A percentile compares a stretch with the other conserved stretches of the same genome.
Evolutionary conservation across 192 early-diverging fungal genomes (phyloP).

Genomic region (Backusella luteola): DNA sequence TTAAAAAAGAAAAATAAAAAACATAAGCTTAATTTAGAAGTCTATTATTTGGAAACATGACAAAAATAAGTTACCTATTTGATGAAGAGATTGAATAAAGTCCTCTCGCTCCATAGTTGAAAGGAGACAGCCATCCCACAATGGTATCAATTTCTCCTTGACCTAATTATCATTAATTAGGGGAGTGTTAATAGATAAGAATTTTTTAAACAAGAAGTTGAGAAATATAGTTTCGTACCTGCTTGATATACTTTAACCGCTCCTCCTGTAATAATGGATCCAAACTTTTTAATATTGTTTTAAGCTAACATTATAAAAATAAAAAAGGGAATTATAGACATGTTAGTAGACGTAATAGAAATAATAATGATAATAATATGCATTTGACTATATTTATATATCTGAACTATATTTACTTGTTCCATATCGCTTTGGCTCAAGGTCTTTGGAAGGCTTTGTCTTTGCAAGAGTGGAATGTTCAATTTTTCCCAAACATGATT

Average conservation of each 20-base stretch:
- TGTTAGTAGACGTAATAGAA: not conserved
- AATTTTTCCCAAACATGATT: slow-evolving; percentile 32
- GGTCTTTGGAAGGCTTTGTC: slow-evolving; percentile 5
- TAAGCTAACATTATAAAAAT: slow-evolving; percentile 3
- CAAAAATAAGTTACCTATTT: slow-evolving; percentile 29
- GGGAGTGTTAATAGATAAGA: slow-evolving; percentile 17
- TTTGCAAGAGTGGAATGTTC: slow-evolving; percentile 9
- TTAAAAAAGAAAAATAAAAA: not conserved
- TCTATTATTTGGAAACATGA: not conserved
- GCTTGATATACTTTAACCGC: not conserved
- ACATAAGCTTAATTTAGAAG: not conserved
- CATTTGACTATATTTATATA: not conserved
- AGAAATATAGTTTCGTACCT: not conserved
- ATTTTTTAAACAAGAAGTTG: slow-evolving; percentile 12
- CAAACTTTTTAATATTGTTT: not conserved
- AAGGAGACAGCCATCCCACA: slow-evolving; percentile 50
- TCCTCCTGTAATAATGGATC: not conserved
- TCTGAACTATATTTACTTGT: slow-evolving; percentile 16
- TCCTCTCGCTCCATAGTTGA: slow-evolving; percentile 37
- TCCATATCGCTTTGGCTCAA: slow-evolving; percentile 19
- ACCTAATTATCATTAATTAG: slow-evolving; percentile 26
- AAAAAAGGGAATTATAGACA: not conserved
- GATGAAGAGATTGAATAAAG: slow-evolving; percentile 37
- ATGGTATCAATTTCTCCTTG: slow-evolving; percentile 19
- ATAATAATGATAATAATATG: not conserved